Evolutionary conservation across 108 stramenopile genomes (phyloP).

Genomic region (Conticribra guillardii): DNA sequence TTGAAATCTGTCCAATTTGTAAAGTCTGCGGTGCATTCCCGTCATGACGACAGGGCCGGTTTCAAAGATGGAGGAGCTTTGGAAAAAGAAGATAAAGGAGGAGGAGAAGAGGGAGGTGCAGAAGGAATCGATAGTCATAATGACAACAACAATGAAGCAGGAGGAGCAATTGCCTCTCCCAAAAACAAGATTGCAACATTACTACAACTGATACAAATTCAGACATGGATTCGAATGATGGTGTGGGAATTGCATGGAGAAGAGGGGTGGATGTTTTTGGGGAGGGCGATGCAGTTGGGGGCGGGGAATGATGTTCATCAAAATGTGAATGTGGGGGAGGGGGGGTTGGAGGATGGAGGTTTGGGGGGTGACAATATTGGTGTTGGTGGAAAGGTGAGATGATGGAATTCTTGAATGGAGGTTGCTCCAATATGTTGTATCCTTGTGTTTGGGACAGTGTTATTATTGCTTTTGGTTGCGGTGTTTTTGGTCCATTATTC

Average conservation of each 20-base stretch:
- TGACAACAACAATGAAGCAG: not conserved
- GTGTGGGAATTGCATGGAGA: conserved; percentile 37
- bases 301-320: not conserved
- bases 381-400: not conserved
- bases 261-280: conserved; percentile 29
- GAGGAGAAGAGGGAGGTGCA: not conserved
- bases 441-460: no score
- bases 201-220: conserved; percentile 31
- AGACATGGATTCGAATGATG: conserved; percentile 50
- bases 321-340: not conserved
- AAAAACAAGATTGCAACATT: no score
- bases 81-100: not conserved
- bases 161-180: conserved; percentile 16
- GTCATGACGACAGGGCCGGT: not conserved
- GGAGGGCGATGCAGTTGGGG: conserved; percentile 8
- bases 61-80: not conserved
- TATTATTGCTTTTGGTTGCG: no score
- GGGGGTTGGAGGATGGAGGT: no score
- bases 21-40: not conserved
- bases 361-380: not conserved
- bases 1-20: not conserved
- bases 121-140: not conserved
- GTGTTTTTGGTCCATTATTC: no score
- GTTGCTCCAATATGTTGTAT: no score
- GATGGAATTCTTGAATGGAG: no score